Conservation (phyloP, 345 rosid species). For the Iberis pinnata region DNA sequence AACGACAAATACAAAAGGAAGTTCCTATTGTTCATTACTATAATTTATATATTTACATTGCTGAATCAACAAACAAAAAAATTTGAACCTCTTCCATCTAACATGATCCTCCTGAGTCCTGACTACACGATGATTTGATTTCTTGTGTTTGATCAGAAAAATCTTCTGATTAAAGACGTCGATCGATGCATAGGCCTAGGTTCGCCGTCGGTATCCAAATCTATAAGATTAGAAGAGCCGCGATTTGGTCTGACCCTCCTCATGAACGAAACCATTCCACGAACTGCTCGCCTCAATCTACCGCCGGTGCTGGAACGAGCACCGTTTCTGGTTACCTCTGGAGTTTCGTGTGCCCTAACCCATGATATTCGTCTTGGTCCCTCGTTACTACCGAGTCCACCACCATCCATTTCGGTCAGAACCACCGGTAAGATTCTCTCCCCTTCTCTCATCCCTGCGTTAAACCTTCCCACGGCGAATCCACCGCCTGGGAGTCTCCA, state of each 20-base stretch:
- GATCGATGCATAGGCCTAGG: conserved; percentile 36
- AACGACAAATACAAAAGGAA: neutral
- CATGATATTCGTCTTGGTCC: conserved; percentile 44
- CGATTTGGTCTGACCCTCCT: conserved; percentile 43
- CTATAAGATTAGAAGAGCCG: conserved; percentile 13
- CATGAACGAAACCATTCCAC: conserved; percentile 50
- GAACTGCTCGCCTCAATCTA: conserved; percentile 49
- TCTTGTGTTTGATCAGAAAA: conserved; percentile 26
- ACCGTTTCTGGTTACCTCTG: conserved; percentile 29
- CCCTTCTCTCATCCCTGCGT: conserved; percentile 36
- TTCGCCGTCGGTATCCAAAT: conserved; percentile 19
- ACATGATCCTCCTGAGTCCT: conserved; percentile 13
- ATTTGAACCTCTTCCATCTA: neutral
- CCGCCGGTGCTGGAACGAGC: conserved; percentile 29
- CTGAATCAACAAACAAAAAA: conserved; percentile 22
- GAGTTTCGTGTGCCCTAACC: conserved; percentile 30
- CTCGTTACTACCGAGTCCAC: conserved; percentile 35
- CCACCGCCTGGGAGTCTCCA: conserved; percentile 89
- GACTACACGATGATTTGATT: neutral
- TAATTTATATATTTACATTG: conserved; percentile 8
- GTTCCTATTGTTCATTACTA: neutral
- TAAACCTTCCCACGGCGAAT: conserved; percentile 71
- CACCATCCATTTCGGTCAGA: conserved; percentile 66
- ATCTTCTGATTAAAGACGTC: conserved; percentile 36
- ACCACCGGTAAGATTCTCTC: conserved; percentile 49